Evolutionary conservation across 2,329 filamentous ascomycete genomes (phyloP), one percentile per base, ranked within the genome.

Genomic region (Ceratocystis albifundus): DNA sequence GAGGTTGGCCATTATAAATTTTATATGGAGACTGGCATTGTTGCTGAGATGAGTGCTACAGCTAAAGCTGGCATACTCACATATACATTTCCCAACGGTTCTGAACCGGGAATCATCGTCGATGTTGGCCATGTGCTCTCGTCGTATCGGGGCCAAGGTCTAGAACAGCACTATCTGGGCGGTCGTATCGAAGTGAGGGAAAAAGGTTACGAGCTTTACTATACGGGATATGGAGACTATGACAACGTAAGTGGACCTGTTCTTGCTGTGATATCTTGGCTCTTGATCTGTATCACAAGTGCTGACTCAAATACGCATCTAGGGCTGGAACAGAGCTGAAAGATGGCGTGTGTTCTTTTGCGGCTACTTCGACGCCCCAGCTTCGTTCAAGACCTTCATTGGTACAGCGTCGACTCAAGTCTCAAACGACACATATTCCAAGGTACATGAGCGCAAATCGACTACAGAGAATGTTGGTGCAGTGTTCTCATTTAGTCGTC

Each of bases 111-210:
- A 53, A 71, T 88, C 17, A 76, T 88, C 28, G 81, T 86, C 4
- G 85, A 88, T 71, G 82, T 87, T 6, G 87, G 84, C 0, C 85
- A 88, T 71, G 80, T 84, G n/a, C 74, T 88, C 48, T 79, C 83
- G 1, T 86, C 84, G 1, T 86, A 80, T 66, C 77, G 84, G 45
- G 82, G 83, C 0, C 77, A 82, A 69, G 82, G 83, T 0, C 77
- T 85, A 44, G 80, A 82, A n/a, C 85, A 88, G 72, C 77, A 79
- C 45, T 88, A 86, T 70, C 76, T 82, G 4, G 80, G 80, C n/a
- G 85, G 85, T 0, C 79, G 78, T 57, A 82, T 88, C 36, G 75
- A 75, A 1, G 76, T 86, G 1, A 74, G 75, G n/a, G 70, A 82
- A 50, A 77, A 78, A 0, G 67, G 69, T 0, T 72, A 71, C 4